Evolutionary conservation across 78 protist genomes (phyloP).

Genomic region (Tieghemostelium lacteum): DNA sequence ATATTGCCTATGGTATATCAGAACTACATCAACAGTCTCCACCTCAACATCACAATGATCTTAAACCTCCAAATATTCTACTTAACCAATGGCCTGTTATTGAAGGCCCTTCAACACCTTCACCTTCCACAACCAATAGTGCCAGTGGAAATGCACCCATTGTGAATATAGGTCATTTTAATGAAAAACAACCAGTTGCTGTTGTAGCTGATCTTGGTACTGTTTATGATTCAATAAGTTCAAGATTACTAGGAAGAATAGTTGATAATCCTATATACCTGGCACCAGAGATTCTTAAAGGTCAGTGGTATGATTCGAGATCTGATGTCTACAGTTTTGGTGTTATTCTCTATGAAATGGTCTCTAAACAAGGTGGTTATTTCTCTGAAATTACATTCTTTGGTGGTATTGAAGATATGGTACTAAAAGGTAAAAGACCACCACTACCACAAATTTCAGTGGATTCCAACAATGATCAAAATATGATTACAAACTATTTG

Average conservation of each 20-base stretch:
- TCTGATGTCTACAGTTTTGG: constrained; percentile 37
- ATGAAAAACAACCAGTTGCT: not conserved
- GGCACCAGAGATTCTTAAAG: constrained; percentile 43
- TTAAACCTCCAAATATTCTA: constrained; percentile 85
- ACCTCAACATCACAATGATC: constrained; percentile 85
- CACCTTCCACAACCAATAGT: not conserved
- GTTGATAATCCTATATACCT: constrained; percentile 42
- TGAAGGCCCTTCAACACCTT: not conserved
- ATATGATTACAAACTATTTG: not conserved
- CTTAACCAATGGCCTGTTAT: not conserved
- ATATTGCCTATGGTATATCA: constrained; percentile 81
- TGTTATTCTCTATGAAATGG: constrained; percentile 27
- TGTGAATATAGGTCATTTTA: not conserved
- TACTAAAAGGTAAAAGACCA: constrained; percentile 12
- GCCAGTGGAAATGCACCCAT: not conserved
- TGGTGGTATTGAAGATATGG: constrained; percentile 1
- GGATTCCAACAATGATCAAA: not conserved
- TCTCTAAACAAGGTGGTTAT: constrained; percentile 13
- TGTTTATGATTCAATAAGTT: constrained; percentile 3
- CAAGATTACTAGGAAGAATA: constrained; percentile 8
- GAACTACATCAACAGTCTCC: constrained; percentile 82
- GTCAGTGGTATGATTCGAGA: not conserved
- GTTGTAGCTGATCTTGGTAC: constrained; percentile 27
- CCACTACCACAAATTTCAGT: not conserved
- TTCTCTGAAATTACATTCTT: constrained; percentile 20